These are phyloP conservation scores for Margaritispora aquatica DNA, from an alignment of 495 filamentous ascomycete species.

Conservation along the genomic window DNA sequence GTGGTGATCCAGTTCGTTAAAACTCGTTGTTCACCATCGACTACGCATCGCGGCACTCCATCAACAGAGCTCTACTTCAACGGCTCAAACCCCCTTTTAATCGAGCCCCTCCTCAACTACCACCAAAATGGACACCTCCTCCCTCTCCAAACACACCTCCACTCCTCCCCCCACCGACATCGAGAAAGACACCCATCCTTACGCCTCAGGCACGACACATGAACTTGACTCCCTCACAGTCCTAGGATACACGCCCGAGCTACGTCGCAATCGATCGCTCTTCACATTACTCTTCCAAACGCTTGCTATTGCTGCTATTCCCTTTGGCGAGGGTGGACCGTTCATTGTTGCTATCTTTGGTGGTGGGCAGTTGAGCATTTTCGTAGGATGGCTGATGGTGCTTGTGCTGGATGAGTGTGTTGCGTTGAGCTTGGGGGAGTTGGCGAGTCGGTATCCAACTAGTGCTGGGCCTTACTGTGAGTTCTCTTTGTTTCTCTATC, in stretches of 20 bases:
- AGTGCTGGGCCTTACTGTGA: constrained; percentile 40
- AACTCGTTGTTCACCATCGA: no score
- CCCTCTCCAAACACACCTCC: not conserved
- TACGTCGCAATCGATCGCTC: constrained; percentile 44
- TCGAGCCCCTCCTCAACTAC: not conserved
- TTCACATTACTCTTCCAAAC: constrained; percentile 35
- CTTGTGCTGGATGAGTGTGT: constrained; percentile 33
- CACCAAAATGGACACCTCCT: not conserved
- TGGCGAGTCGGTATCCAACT: constrained; percentile 44
- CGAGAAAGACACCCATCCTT: not conserved
- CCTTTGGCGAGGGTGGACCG: constrained; percentile 40
- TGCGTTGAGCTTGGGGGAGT: constrained; percentile 37
- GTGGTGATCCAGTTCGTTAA: no score
- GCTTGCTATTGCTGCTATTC: constrained; percentile 42
- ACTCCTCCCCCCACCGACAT: not conserved
- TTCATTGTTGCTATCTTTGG: constrained; percentile 33
- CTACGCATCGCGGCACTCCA: no score
- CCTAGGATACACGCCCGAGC: constrained; percentile 32
- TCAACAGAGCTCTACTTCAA: not conserved
- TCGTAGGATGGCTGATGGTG: constrained; percentile 38
- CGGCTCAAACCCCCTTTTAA: not conserved
- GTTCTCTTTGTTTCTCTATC: not conserved
- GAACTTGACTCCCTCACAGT: constrained; percentile 23
- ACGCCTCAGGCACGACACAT: constrained; percentile 37
- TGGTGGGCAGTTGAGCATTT: constrained; percentile 42